phyloP scores from a whole-genome alignment of 1,284 basidiomycete genomes.

The Cryptococcus jaspeensis region DNA sequence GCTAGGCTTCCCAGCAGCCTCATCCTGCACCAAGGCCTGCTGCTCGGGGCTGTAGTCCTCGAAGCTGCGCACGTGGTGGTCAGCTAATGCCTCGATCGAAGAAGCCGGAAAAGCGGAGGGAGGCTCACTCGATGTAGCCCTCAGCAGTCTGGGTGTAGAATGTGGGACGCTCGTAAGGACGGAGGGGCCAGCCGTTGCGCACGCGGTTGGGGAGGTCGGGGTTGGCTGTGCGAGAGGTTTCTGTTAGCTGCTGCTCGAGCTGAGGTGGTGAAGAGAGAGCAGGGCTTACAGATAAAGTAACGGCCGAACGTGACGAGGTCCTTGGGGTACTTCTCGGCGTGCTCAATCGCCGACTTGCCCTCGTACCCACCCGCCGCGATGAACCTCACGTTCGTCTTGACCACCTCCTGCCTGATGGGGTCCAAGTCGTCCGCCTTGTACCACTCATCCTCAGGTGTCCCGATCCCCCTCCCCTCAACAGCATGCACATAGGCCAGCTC shows the following conservation, averaged over 20 bases:
- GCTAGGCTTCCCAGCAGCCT: neutral
- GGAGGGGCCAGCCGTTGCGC: slow-evolving; percentile 38
- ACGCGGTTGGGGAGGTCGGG: slow-evolving; percentile 60
- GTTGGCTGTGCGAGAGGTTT: slow-evolving; percentile 30
- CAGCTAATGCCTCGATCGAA: neutral
- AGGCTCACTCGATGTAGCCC: slow-evolving; percentile 16
- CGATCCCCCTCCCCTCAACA: slow-evolving; percentile 53
- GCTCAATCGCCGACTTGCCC: slow-evolving; percentile 29
- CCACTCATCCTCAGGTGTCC: slow-evolving; percentile 20
- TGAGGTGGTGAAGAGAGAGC: too few relatives aligned
- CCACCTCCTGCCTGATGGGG: slow-evolving; percentile 21
- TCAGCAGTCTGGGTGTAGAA: slow-evolving; percentile 12
- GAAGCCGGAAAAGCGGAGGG: too few relatives aligned
- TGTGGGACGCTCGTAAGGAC: slow-evolving; percentile 37
- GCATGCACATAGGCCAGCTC: slow-evolving; percentile 62
- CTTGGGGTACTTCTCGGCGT: slow-evolving; percentile 41
- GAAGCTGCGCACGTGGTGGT: neutral
- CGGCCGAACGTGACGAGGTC: slow-evolving; percentile 57
- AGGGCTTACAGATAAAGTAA: slow-evolving; percentile 49
- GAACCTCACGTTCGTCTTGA: slow-evolving; percentile 39
- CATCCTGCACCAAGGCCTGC: neutral
- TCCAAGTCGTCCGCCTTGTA: slow-evolving; percentile 22
- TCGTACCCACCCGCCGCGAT: slow-evolving; percentile 57
- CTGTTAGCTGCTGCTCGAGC: too few relatives aligned
- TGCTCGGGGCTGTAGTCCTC: neutral